Evolutionary conservation across 164 flowering plant species (phyloP), one percentile per base, ranked within the genome.

Genomic region (Vitis rupestris): DNA sequence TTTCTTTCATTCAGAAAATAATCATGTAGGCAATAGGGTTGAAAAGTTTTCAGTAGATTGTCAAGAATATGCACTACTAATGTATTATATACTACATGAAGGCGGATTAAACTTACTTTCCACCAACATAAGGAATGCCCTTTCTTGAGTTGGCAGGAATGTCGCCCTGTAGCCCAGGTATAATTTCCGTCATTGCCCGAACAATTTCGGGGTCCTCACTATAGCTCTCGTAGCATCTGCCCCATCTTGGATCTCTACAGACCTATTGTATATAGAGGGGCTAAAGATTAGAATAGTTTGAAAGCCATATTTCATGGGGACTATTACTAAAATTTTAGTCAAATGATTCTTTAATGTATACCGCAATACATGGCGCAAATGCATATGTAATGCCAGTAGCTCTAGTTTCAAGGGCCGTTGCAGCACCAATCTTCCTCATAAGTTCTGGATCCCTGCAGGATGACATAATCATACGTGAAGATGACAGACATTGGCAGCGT

Each of bases 211-310:
- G 74, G 54, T 73, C 80, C 48, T 77, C 80, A 44, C 80, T 70
- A 47, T 76, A 76, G 71, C 79, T 76, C 31, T 76, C 79, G 13
- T 68, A 76, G 48, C 79, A 76, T 19, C 77, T 19, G 0, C 80
- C 80, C 80, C 80, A 77, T 53, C 80, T 70, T 8, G 80, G 80
- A 59, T 77, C 74, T 61, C 80, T 55, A 10, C 76, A 76, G 7
- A 76, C 79, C 79, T 76, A 7, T 57, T 27, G 16, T 10, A 59
- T 3, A 44, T 10, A 14, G 15, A 31, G 63, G 19, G 13, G 6
- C 2, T 29, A 0, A 10, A 27, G 6, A 44, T 29, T 17, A 8
- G 14, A 19, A 8, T 37, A 37, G 4, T 37, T 37, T 37, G 44
- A 37, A 37, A 37, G 44, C 44, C 44, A 37, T 37, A 37, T 37